A percentile compares a stretch with the other conserved stretches of the same genome.
phyloP scores from a whole-genome alignment of 169 alveolate genomes.

The Plasmodium berghei region DNA sequence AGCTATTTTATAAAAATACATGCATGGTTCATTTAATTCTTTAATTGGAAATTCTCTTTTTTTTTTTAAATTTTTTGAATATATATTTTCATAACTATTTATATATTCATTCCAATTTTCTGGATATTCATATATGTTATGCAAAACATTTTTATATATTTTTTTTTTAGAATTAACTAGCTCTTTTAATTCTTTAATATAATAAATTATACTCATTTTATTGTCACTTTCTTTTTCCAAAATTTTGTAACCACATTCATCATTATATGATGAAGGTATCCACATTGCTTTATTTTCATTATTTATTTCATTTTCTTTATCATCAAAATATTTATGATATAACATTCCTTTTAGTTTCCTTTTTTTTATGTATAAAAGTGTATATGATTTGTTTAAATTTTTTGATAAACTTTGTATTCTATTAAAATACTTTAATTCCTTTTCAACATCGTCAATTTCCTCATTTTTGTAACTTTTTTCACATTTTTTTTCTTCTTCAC shows the following conservation, averaged over 20 bases:
- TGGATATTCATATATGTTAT: constrained; percentile 12
- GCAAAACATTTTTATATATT: constrained; percentile 11
- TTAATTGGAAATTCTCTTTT: constrained; percentile 17
- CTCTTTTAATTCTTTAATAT: constrained; percentile 16
- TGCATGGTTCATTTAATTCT: constrained; percentile 18
- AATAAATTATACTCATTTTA: neutral
- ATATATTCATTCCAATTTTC: constrained; percentile 20
- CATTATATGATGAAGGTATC: neutral
- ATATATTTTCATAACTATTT: neutral
- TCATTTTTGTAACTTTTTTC: neutral
- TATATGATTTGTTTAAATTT: constrained; percentile 2
- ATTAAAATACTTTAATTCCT: neutral
- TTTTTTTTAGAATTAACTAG: constrained; percentile 1
- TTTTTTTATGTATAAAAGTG: constrained; percentile 29
- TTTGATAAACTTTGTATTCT: neutral
- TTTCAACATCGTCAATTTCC: neutral
- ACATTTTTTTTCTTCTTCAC: neutral
- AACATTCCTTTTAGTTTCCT: constrained; percentile 6
- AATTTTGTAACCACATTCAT: constrained; percentile 2
- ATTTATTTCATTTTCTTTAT: neutral
- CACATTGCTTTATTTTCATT: neutral
- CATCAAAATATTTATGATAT: neutral
- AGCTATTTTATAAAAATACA: constrained; percentile 25
- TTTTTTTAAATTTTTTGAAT: neutral
- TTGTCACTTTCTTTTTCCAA: neutral